Conservation (phyloP, 257 asterid genomes). For the Solanum piurae region DNA sequence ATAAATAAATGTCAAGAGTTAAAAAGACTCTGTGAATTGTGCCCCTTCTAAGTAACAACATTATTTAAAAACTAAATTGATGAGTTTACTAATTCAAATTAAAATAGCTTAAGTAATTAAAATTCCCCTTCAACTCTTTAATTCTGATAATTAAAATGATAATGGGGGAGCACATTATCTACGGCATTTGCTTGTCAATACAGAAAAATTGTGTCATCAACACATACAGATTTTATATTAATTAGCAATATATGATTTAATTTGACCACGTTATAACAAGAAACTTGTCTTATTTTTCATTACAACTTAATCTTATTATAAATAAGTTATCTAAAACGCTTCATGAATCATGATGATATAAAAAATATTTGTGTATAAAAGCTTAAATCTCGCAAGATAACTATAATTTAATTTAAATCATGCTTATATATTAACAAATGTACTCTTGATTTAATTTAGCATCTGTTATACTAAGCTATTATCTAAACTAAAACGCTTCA, state of each 20-base stretch:
- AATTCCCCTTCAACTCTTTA: not conserved
- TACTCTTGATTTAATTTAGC: not conserved
- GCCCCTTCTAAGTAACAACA: not conserved
- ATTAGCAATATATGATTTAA: too few species aligned
- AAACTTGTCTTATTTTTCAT: not conserved
- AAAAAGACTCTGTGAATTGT: not conserved
- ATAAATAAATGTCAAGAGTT: not conserved
- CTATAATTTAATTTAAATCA: not conserved
- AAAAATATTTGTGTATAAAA: not conserved
- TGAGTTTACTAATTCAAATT: not conserved
- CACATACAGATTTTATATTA: too few species aligned
- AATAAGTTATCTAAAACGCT: not conserved
- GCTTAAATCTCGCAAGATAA: not conserved
- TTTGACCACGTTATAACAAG: too few species aligned
- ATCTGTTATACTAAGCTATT: not conserved
- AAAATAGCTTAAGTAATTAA: not conserved
- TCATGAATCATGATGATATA: not conserved
- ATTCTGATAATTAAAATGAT: not conserved
- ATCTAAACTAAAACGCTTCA: not conserved
- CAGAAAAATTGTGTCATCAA: not conserved
- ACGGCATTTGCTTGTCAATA: not conserved
- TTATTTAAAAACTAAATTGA: not conserved
- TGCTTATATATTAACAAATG: not conserved
- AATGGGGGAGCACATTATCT: not conserved
- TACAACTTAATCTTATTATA: not conserved